phyloP scores from a whole-genome alignment of 176 grass and related monocot species.

The Secale cereale region DNA sequence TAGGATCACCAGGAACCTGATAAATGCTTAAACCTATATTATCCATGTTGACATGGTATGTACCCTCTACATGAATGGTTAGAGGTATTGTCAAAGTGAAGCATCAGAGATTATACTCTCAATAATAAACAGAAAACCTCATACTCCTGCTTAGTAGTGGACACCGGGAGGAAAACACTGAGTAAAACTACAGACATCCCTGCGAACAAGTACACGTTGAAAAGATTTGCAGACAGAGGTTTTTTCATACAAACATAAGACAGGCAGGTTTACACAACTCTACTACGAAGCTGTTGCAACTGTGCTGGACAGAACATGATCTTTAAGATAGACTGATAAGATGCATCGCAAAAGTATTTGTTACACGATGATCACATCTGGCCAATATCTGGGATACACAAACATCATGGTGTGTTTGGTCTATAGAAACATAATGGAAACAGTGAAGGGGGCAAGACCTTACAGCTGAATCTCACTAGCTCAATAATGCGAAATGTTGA shows the following conservation, averaged over 20 bases:
- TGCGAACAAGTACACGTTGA: neutral
- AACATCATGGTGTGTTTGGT: neutral
- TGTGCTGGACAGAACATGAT: neutral
- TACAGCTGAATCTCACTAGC: neutral
- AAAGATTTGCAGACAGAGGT: neutral
- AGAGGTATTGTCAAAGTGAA: neutral
- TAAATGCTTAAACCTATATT: too few relatives aligned
- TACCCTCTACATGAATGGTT: neutral
- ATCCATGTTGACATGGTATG: neutral
- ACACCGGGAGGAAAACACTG: too few relatives aligned
- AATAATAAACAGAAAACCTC: neutral
- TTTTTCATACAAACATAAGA: neutral
- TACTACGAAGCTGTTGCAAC: neutral
- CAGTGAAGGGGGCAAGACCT: neutral
- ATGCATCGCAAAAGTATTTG: neutral
- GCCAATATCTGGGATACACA: neutral
- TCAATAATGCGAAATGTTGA: neutral
- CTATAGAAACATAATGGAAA: neutral
- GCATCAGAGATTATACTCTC: neutral
- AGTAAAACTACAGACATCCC: neutral
- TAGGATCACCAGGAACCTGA: too few relatives aligned
- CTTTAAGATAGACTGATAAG: neutral
- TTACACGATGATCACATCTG: neutral
- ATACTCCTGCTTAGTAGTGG: neutral
- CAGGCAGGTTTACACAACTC: neutral